Conservation (phyloP, 2,329 filamentous ascomycete genomes). For the Cytospora piceicola region DNA sequence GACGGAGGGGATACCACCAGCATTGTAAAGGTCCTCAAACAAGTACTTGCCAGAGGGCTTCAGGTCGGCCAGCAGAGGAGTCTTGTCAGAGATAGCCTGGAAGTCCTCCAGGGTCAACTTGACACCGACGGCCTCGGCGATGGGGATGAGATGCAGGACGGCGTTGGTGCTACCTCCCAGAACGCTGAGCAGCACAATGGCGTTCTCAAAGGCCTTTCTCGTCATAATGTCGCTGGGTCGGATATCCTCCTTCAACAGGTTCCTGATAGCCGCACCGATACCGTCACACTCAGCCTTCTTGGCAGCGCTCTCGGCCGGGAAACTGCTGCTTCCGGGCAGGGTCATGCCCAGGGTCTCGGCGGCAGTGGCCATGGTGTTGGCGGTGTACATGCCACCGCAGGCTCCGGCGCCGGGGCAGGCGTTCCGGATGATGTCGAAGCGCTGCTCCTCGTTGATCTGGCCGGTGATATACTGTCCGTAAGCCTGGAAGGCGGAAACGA, state of each 20-base stretch:
- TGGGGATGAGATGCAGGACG: slow-evolving; percentile 82
- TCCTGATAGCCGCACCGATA: slow-evolving; percentile 74
- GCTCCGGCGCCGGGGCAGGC: slow-evolving; percentile 85
- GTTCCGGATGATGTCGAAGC: slow-evolving; percentile 92
- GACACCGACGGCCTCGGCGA: slow-evolving; percentile 79
- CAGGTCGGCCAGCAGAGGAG: slow-evolving; percentile 78
- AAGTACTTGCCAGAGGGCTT: slow-evolving; percentile 88
- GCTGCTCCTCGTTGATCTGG: slow-evolving; percentile 86
- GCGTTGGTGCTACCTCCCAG: slow-evolving; percentile 86
- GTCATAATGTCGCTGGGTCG: slow-evolving; percentile 79
- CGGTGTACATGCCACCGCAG: slow-evolving; percentile 85
- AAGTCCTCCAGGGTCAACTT: slow-evolving; percentile 86
- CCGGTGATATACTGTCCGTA: slow-evolving; percentile 95
- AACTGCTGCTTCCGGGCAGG: slow-evolving; percentile 80
- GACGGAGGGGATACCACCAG: slow-evolving; percentile 84
- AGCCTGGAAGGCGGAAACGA: slow-evolving; percentile 96
- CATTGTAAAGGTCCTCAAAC: slow-evolving; percentile 82
- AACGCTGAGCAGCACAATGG: slow-evolving; percentile 81
- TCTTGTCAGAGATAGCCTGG: slow-evolving; percentile 78
- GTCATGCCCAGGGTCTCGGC: slow-evolving; percentile 77
- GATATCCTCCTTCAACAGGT: slow-evolving; percentile 76
- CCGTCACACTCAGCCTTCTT: slow-evolving; percentile 75
- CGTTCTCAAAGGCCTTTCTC: slow-evolving; percentile 79
- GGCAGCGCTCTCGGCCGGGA: slow-evolving; percentile 72
- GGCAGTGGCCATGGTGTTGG: slow-evolving; percentile 76